phyloP scores from a whole-genome alignment of 176 grass and related monocot genomes.

The Cenchrus purpureus region DNA sequence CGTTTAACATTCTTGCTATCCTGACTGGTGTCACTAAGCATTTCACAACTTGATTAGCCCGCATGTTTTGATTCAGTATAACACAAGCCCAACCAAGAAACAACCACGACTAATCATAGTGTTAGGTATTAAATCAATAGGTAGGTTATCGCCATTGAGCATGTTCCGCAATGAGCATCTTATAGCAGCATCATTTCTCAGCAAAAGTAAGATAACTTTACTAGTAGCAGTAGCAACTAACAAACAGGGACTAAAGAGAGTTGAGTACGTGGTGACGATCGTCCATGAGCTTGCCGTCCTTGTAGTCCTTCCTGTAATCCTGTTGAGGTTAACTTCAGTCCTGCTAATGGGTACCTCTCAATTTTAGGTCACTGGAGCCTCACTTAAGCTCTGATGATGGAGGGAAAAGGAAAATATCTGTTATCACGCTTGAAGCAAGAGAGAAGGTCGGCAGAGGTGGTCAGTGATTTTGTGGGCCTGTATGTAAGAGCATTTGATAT shows the following conservation, averaged over 20 bases:
- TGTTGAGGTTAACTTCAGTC: no score
- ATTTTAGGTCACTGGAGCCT: no score
- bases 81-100: neutral
- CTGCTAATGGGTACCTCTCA: no score
- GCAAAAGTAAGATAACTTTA: neutral
- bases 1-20: neutral
- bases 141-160: neutral
- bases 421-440: no score
- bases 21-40: neutral
- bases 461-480: no score
- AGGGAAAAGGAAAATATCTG: no score
- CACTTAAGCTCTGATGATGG: no score
- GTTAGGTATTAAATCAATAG: neutral
- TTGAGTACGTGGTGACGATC: conserved; percentile 47
- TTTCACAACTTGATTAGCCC: neutral
- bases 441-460: no score
- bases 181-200: neutral
- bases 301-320: no score
- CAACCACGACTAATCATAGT: neutral
- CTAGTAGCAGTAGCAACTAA: neutral
- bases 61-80: no score
- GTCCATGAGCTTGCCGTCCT: conserved; percentile 70
- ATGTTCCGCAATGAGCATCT: neutral
- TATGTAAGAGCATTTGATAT: no score
- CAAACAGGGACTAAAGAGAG: neutral